Evolutionary conservation across 176 grass and related monocot species (phyloP).

Genomic region (Cocos nucifera): DNA sequence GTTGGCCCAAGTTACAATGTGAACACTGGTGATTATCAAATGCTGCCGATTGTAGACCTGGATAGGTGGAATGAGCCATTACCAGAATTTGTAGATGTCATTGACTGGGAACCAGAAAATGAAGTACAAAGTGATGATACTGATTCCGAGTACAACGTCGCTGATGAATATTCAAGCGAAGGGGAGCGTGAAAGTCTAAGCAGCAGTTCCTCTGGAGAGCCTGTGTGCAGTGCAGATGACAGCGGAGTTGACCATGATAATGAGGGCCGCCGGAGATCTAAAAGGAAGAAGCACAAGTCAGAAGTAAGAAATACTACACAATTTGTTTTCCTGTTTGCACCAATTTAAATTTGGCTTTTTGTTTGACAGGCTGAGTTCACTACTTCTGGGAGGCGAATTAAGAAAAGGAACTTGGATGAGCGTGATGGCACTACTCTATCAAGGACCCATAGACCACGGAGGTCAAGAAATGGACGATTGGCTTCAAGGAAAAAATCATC

Average conservation of each 20-base stretch:
- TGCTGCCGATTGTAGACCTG: slow-evolving; percentile 73
- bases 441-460: slow-evolving; percentile 47
- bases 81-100: slow-evolving; percentile 63
- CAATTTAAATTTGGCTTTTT: slow-evolving; percentile 18
- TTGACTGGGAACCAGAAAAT: slow-evolving; percentile 77
- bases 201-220: slow-evolving; percentile 43
- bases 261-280: slow-evolving; percentile 54
- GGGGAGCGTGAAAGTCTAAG: slow-evolving; percentile 62
- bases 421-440: slow-evolving; percentile 34
- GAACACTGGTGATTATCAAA: slow-evolving; percentile 83
- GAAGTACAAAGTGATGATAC: slow-evolving; percentile 85
- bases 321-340: slow-evolving; percentile 10
- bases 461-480: slow-evolving; percentile 43
- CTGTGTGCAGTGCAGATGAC: slow-evolving; percentile 54
- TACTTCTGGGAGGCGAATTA: slow-evolving; percentile 86
- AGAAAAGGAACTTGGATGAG: slow-evolving; percentile 67
- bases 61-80: slow-evolving; percentile 86
- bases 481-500: slow-evolving; percentile 53
- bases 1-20: slow-evolving; percentile 90
- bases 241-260: slow-evolving; percentile 28
- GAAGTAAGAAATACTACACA: slow-evolving; percentile 39
- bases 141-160: slow-evolving; percentile 91
- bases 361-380: slow-evolving; percentile 48
- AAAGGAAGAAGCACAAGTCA: slow-evolving; percentile 62
- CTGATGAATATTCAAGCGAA: slow-evolving; percentile 67